phyloP scores from a whole-genome alignment of 2,329 filamentous ascomycete species.

The Colletotrichum viniferum region DNA sequence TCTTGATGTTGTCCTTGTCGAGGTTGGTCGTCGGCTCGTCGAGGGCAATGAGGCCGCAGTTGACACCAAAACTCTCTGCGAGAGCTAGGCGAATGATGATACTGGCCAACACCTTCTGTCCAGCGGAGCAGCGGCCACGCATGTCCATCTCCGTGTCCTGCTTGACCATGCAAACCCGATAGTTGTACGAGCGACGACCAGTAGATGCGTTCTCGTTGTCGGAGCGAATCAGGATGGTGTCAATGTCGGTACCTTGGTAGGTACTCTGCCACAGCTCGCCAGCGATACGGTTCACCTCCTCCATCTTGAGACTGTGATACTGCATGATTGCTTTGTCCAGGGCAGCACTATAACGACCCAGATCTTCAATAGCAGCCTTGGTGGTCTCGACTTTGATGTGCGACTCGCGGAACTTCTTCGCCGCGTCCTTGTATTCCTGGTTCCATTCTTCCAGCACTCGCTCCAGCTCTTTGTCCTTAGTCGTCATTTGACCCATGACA shows the following conservation, averaged over 20 bases:
- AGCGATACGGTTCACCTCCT: conserved; percentile 94
- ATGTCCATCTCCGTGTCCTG: conserved; percentile 99
- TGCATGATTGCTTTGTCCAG: conserved; percentile 97
- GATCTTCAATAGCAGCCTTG: conserved; percentile 89
- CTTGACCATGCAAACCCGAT: conserved; percentile 97
- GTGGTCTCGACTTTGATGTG: conserved; percentile 92
- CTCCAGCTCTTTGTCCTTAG: conserved; percentile 81
- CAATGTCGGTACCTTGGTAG: conserved; percentile 96
- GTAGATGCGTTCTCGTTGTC: conserved; percentile 74
- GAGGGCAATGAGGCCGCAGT: conserved; percentile 93
- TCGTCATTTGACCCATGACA: conserved; percentile 78
- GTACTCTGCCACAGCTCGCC: conserved; percentile 97
- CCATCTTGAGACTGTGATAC: conserved; percentile 96
- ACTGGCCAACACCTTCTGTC: conserved; percentile 93
- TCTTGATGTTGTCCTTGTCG: conserved; percentile 92
- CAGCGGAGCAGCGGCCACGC: conserved; percentile 95
- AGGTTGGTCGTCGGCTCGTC: conserved; percentile 98
- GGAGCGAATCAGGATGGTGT: conserved; percentile 93
- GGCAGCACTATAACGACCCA: conserved; percentile 80
- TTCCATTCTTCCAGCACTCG: conserved; percentile 81
- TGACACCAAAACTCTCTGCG: conserved; percentile 94
- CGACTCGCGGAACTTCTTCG: conserved; percentile 79
- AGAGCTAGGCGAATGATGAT: conserved; percentile 97
- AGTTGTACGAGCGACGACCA: conserved; percentile 89
- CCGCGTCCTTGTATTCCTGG: conserved; percentile 84